Evolutionary conservation across 352 stramenopile species (phyloP), one percentile per base, ranked within the genome.

Genomic region (Poterioochromonas sp.): DNA sequence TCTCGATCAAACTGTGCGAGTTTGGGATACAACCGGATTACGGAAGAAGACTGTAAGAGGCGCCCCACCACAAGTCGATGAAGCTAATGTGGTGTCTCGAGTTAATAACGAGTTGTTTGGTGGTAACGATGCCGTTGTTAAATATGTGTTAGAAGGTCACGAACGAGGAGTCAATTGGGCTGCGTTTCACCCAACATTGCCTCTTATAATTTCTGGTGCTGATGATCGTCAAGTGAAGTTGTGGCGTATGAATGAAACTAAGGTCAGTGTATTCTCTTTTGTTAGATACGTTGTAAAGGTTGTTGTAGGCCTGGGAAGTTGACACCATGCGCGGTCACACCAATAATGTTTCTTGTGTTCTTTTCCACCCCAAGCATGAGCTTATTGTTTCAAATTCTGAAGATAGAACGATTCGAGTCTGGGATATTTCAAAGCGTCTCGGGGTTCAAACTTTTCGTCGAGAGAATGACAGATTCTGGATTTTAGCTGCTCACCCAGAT

Each of bases 101-200:
- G 88, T 94, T 0, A 91, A 95, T 81, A 86, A 88, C 0, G 96
- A 99, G 83, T 90, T 99, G 54, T 99, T 99, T 82, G 96, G 96
- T 39, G 97, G 94, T 32, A 98, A 93, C 81, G 96, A 99, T 84
- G 94, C 96, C 3, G 94, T 99, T 40, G 95, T 99, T 68, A 99
- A 99, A 87, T 99, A 99, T 84, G 95, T 99, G 11, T 89, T 99
- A 41, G 96, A 99, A 78, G 96, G 95, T 77, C 96, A 99, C 83
- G 96, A 99, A 84, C 90, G 95, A 68, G 96, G 96, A 77, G 96
- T 99, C 11, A 99, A 99, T 86, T 99, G 96, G 95, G 96, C 95
- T 0, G 90, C 89, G 63, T 99, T 99, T 86, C 96, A 99, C 88
- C 94, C 94, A 15, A 98, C 92, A 47, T 86, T 99, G 47, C 96